Evolutionary conservation across 73 alveolate species (phyloP), one percentile per base, ranked within the genome.

Genomic region (Tetrahymena borealis): DNA sequence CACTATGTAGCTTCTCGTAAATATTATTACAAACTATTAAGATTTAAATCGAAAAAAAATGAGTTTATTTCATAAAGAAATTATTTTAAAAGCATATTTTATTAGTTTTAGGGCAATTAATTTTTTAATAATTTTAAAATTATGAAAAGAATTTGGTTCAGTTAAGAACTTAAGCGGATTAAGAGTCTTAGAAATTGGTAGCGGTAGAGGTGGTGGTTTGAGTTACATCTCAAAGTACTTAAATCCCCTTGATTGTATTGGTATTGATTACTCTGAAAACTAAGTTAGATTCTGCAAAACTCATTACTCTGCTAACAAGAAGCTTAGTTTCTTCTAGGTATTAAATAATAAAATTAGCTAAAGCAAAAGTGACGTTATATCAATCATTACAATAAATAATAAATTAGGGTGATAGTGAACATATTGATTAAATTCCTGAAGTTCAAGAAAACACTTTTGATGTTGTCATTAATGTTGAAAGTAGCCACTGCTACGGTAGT

Each of bases 181-280:
- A 78, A 94, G 92, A 33, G 79, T 97, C 11, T 78, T 97, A 15
- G 99, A 97, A 78, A 95, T 96, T 36, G 98, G 99, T n/a, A 96
- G 98, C 38, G 99, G 99, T 18, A 92, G 99, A 93, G 99, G 99
- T 33, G 99, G 99, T 36, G 98, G 99, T 24, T 94, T 97, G 33
- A 35, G 94, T 78, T 96, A 97, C 96, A 94, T 96, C 90, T 90
- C 92, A 9, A 39, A 93, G 33, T 35, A 92, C 38, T 95, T 96
- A 92, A 78, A 93, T 16, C 98, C 98, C 16, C 90, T 33, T 28
- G 32, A 40, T 7, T 96, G 97, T n/a, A 40, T 93, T 35, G 99
- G 99, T 36, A 96, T 97, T 85, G 99, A 97, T 93, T 96, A 90
- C 93, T 91, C 96, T 16, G 39, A 78, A 39, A 92, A 91, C 40